phyloP scores from a whole-genome alignment of 2,329 filamentous ascomycete genomes.

The Fusarium sp. region DNA sequence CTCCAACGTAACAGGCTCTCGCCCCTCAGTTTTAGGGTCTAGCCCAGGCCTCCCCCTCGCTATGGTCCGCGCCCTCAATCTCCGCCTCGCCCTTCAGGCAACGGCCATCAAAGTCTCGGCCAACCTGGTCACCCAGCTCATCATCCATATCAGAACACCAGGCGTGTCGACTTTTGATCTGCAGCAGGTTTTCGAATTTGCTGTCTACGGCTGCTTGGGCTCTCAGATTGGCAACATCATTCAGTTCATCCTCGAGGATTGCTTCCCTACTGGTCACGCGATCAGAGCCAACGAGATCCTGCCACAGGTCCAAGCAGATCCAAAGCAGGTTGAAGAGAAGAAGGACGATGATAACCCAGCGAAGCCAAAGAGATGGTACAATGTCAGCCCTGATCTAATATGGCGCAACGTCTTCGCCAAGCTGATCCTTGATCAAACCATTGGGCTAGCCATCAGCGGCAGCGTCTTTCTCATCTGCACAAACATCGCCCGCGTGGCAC shows the following conservation, averaged over 20 bases:
- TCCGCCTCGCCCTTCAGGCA: slow-evolving; percentile 50
- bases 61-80: slow-evolving; percentile 49
- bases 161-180: slow-evolving; percentile 46
- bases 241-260: slow-evolving; percentile 54
- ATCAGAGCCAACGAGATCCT: slow-evolving; percentile 39
- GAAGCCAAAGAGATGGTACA: slow-evolving; percentile 30
- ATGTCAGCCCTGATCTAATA: slow-evolving; percentile 48
- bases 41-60: slow-evolving; percentile 13
- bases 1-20: slow-evolving; percentile 5
- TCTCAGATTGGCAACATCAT: slow-evolving; percentile 55
- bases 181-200: slow-evolving; percentile 55
- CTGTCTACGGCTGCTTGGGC: slow-evolving; percentile 53
- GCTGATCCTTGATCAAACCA: slow-evolving; percentile 54
- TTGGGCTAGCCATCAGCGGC: slow-evolving; percentile 54
- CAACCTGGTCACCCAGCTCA: slow-evolving; percentile 50
- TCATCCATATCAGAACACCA: slow-evolving; percentile 40
- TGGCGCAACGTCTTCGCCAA: slow-evolving; percentile 54
- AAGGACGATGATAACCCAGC: slow-evolving; percentile 41
- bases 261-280: slow-evolving; percentile 50
- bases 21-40: not conserved
- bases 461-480: slow-evolving; percentile 54
- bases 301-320: slow-evolving; percentile 38
- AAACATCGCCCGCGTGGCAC: slow-evolving; percentile 51
- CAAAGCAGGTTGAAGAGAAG: slow-evolving; percentile 39
- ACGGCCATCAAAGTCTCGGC: slow-evolving; percentile 51